Conservation (phyloP, 345 rosid species). For the Diplotaxis tenuifolia region DNA sequence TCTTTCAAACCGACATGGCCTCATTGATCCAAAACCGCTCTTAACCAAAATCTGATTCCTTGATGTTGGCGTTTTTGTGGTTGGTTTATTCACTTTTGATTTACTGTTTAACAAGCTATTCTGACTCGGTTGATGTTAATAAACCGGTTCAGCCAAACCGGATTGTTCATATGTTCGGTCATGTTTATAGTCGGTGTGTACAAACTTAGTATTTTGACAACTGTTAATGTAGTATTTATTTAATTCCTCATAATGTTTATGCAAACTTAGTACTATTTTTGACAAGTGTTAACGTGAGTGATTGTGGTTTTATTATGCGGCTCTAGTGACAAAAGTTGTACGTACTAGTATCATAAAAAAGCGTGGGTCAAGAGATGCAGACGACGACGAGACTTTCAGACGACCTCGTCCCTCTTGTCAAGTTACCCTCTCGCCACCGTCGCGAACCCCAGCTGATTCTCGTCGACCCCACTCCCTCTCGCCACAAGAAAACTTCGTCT, state of each 20-base stretch:
- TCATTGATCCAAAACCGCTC: constrained; percentile 31
- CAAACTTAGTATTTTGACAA: background rate
- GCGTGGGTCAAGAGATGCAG: no score
- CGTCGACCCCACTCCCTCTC: constrained; percentile 21
- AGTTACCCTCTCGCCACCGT: background rate
- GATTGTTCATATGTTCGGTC: background rate
- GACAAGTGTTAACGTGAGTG: no score
- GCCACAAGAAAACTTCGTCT: no score
- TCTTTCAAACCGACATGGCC: constrained; percentile 51
- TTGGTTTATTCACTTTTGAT: background rate
- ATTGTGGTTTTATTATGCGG: no score
- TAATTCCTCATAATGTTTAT: no score
- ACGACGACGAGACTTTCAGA: constrained; percentile 33
- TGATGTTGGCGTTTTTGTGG: background rate
- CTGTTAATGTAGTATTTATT: no score
- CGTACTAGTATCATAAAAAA: no score
- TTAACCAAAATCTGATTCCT: constrained; percentile 8
- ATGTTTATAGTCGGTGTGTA: background rate
- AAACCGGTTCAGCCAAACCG: constrained; percentile 4
- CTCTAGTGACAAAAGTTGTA: no score
- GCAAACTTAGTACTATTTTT: no score
- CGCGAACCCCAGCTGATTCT: constrained; percentile 31
- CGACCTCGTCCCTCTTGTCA: background rate
- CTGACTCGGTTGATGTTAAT: background rate
- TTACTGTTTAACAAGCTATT: background rate